Base-by-base conservation (phyloP, 2,329 filamentous ascomycete species). In the Microcyclospora tardicrescens region DNA sequence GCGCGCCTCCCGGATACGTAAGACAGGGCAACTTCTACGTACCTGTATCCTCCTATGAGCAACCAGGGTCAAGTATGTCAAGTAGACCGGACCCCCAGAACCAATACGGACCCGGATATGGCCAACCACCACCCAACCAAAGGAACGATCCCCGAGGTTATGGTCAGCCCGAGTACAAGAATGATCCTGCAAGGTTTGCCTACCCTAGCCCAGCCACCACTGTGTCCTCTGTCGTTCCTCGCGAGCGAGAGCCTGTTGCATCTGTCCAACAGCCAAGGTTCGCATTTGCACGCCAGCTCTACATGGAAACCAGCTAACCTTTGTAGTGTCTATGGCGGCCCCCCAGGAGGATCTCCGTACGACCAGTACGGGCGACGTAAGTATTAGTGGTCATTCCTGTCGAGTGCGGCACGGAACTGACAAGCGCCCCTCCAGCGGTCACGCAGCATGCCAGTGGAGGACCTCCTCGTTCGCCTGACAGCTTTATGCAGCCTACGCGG, bases 181-280 rank as follows among this genome's bases (percentile, higher is more conserved):
- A 46, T 43, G 54, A 57, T 39, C 47, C 53, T 37, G 30, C 30
- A 32, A 51, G 54, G 47, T 56, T 55, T 49, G 53, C 54, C 41
- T 58, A 58, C 42, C 55, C 55, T 43, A 58, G 55, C 45, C 55
- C 55, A 47, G 54, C 54, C 37, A 47, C 50, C 38, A 58, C 55
- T 24, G 49, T 53, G 13, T 49, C 48, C n/a, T 51, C 52, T 35
- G 43, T 54, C 32, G 43, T 44, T 32, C 44, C 42, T 36, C 48
- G 50, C 39, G 49, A 53, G 40, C 48, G 53, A 38, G 53, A 57
- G 33, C 46, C 49, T 9, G 41, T 55, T 28, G 34, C 47, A 31
- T 54, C 45, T 36, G 53, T 52, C 13, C 50, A 46, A 34, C 41
- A 46, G 38, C 43, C 45, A 54, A 57, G 55, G 55, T 57, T 56